Evolutionary conservation across 1,139 yeast genomes (phyloP).

Genomic region (Taiozyma sp.): DNA sequence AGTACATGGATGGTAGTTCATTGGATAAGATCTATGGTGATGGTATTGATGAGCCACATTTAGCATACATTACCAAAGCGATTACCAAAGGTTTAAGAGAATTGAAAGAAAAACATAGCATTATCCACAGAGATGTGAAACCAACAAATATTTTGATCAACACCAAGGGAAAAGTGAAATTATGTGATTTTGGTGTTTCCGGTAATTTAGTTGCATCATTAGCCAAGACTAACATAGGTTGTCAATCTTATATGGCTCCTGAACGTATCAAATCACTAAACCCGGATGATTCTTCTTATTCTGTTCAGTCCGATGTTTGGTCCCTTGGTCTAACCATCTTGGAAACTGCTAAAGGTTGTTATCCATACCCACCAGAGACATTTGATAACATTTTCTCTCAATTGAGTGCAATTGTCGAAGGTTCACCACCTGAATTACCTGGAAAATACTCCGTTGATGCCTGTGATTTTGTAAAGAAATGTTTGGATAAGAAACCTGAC

Average conservation of each 20-base stretch:
- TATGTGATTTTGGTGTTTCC: conserved; percentile 95
- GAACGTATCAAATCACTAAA: conserved; percentile 73
- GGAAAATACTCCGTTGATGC: conserved; percentile 67
- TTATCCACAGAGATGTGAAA: conserved; percentile 94
- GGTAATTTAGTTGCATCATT: conserved; percentile 94
- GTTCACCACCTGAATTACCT: conserved; percentile 82
- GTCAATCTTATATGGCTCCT: conserved; percentile 99
- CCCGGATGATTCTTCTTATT: conserved; percentile 72
- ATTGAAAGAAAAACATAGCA: conserved; percentile 82
- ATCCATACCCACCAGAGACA: conserved; percentile 97
- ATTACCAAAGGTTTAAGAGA: conserved; percentile 81
- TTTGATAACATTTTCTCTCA: conserved; percentile 88
- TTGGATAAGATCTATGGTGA: conserved; percentile 79
- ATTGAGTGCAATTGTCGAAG: conserved; percentile 92
- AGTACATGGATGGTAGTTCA: conserved; percentile 97
- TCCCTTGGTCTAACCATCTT: conserved; percentile 84
- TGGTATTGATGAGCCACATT: conserved; percentile 75
- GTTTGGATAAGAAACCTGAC: conserved; percentile 77
- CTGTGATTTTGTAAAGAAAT: conserved; percentile 68
- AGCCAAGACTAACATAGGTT: conserved; percentile 95
- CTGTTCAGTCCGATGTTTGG: conserved; percentile 97
- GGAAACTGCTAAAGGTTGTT: conserved; percentile 85
- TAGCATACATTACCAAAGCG: conserved; percentile 77
- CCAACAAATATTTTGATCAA: conserved; percentile 90
- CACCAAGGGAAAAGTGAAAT: conserved; percentile 77